phyloP scores from a whole-genome alignment of 345 rosid species.

The Gossypioides kirkii region DNA sequence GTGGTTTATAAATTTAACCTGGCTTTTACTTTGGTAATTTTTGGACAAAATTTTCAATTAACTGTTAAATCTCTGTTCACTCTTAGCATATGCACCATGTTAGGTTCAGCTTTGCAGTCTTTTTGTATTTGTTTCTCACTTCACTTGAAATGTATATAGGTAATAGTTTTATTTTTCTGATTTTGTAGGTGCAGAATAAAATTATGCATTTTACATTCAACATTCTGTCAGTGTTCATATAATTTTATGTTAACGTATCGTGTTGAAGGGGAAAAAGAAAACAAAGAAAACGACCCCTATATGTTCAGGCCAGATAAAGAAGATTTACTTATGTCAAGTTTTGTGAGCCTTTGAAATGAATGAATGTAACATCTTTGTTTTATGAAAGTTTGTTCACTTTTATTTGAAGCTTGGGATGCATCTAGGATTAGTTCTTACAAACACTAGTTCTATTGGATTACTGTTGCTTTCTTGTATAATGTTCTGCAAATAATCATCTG shows the following conservation, averaged over 20 bases:
- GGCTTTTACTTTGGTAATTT: neutral
- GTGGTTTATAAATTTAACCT: neutral
- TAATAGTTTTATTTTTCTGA: neutral
- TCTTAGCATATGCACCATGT: neutral
- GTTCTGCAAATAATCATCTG: constrained; percentile 11
- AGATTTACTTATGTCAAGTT: neutral
- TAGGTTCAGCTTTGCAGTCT: neutral
- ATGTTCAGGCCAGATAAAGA: neutral
- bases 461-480: neutral
- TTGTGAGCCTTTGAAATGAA: neutral
- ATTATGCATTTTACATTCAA: too few species aligned
- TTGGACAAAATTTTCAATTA: neutral
- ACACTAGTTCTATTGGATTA: neutral
- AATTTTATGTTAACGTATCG: neutral
- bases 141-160: neutral
- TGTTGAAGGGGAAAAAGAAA: neutral
- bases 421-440: neutral
- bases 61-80: neutral
- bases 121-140: neutral
- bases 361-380: neutral
- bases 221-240: neutral
- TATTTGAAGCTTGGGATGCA: neutral
- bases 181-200: too few species aligned
- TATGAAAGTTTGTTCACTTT: neutral
- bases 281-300: neutral